Conservation (phyloP, 164 flowering plant genomes). For the Nelumbo lutea region DNA sequence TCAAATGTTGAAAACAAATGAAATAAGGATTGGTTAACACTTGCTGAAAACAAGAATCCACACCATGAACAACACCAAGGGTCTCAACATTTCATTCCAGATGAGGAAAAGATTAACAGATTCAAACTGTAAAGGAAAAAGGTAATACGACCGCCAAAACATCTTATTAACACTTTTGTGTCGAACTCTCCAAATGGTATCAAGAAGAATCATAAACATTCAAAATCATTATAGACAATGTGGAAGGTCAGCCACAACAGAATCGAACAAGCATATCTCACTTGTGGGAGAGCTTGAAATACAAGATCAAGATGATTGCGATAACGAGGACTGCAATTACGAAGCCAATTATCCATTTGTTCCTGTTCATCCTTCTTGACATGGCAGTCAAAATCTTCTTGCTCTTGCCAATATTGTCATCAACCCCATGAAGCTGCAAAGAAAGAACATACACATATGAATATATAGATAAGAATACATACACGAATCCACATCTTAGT, state of each 20-base stretch:
- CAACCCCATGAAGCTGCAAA: constrained; percentile 65
- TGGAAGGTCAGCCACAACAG: too few species aligned
- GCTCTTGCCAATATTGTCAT: constrained; percentile 58
- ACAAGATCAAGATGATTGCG: constrained; percentile 41
- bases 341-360: constrained; percentile 49
- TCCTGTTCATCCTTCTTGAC: constrained; percentile 52
- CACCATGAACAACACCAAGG: too few species aligned
- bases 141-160: neutral
- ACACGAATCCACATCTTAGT: too few species aligned
- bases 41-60: too few species aligned
- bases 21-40: too few species aligned
- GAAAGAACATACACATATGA: neutral
- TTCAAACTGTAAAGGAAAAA: neutral
- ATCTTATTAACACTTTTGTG: neutral
- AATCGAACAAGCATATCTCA: neutral
- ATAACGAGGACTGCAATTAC: constrained; percentile 39
- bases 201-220: neutral
- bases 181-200: neutral
- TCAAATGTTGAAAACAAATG: too few species aligned
- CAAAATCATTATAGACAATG: neutral
- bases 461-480: too few species aligned
- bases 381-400: constrained; percentile 48
- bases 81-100: too few species aligned
- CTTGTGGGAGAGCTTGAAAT: constrained; percentile 42
- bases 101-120: too few species aligned